Evolutionary conservation across 2,329 filamentous ascomycete species (phyloP), one percentile per base, ranked within the genome.

Genomic region (Alternaria sp.): DNA sequence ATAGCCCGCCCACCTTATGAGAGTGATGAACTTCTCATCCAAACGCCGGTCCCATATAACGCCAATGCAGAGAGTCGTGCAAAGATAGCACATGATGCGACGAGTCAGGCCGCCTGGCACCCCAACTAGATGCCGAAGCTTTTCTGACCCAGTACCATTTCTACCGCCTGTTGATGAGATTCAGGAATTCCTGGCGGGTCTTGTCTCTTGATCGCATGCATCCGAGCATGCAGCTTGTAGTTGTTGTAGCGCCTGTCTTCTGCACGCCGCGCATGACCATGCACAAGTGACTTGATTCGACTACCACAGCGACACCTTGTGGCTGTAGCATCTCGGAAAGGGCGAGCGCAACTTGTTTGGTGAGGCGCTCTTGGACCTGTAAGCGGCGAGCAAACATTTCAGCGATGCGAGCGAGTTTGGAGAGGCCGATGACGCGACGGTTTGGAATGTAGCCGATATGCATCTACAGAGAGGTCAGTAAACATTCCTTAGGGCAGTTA

Each of bases 181-280:
- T 97, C 77, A 99, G 83, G 76, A 99, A 99, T 81, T 99, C 96
- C 78, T 97, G 96, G 73, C 96, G 86, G 11, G 95, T 97, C 86
- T 97, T 97, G 65, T 93, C 93, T 73, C 92, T 93, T 64, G 90
- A 90, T 77, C 97, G 90, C 86, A 99, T 97, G 74, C 93, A 94
- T 43, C 96, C 96, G n/a, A 98, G 87, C 82, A 99, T 96, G 79
- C 95, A 98, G 83, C 93, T 97, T 17, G 96, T 99, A 40, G 96
- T 96, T 7, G 96, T 98, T 17, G 88, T 91, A 54, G 92, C 90
- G 44, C 86, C 88, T 0, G 93, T 93, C 85, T 99, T 97, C 79
- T 97, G 89, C 10, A 99, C 95, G n/a, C 96, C 96, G 50, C 96
- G 89, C 94, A 97, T 98, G 15, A 97, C 93, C 95, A 98, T 99